These are phyloP conservation scores for Bryoglossum gracile DNA, from an alignment of 495 filamentous ascomycete genomes.

Conservation along the genomic window DNA sequence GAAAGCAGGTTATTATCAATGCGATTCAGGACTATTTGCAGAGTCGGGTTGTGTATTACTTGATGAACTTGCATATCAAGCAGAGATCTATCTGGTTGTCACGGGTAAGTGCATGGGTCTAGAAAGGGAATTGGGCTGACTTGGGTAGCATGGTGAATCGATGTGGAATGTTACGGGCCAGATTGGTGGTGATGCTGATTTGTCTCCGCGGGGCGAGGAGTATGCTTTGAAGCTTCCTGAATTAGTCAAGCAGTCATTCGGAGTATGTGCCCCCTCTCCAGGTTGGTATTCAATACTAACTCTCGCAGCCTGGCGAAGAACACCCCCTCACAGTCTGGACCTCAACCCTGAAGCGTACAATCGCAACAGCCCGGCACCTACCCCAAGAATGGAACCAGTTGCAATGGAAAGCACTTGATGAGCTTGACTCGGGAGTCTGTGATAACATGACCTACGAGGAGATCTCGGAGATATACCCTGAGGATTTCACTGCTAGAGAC, in stretches of 20 bases:
- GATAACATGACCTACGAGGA: constrained; percentile 91
- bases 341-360: constrained; percentile 87
- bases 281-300: not conserved
- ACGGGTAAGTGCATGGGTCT: constrained; percentile 50
- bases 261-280: constrained; percentile 34
- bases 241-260: constrained; percentile 73
- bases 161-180: constrained; percentile 79
- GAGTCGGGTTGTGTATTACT: constrained; percentile 91
- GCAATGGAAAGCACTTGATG: constrained; percentile 97
- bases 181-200: constrained; percentile 84
- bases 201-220: constrained; percentile 78
- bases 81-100: constrained; percentile 98
- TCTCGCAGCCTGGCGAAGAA: constrained; percentile 33
- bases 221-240: constrained; percentile 79
- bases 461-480: constrained; percentile 82
- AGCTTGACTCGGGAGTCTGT: constrained; percentile 93
- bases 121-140: constrained; percentile 1
- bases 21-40: constrained; percentile 94
- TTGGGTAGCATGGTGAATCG: constrained; percentile 79
- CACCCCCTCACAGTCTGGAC: constrained; percentile 93
- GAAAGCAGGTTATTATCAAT: constrained; percentile 92
- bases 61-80: constrained; percentile 97
- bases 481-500: constrained; percentile 89
- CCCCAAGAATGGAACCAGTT: constrained; percentile 74
- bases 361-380: constrained; percentile 79